A percentile compares a stretch with the other conserved stretches of the same genome.
phyloP scores from a whole-genome alignment of 768 basidiomycete species.

The Pleurotus eryngii region DNA sequence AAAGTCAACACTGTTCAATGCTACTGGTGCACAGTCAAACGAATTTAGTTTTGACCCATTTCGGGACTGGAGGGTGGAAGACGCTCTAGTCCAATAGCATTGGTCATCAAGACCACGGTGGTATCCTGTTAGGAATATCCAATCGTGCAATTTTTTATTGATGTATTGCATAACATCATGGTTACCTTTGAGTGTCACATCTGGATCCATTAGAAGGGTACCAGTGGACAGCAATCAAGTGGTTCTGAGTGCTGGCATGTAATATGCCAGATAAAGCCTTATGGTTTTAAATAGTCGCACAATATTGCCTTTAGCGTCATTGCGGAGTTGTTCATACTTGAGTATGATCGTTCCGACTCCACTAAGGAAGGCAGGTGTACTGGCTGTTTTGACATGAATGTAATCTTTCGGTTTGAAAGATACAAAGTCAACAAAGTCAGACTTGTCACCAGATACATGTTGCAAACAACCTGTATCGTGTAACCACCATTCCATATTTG shows the following conservation, averaged over 20 bases:
- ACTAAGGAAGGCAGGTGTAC: neutral
- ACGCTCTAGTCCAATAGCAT: neutral
- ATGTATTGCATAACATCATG: neutral
- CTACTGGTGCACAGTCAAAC: no score
- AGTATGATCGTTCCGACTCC: neutral
- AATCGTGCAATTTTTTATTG: neutral
- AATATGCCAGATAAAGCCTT: neutral
- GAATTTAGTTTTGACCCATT: neutral
- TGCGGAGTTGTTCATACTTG: neutral
- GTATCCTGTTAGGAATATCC: neutral
- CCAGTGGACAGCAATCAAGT: neutral
- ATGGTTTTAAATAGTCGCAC: neutral
- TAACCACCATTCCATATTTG: neutral
- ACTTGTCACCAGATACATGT: slow-evolving; percentile 14
- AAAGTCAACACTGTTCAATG: neutral
- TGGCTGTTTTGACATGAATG: neutral
- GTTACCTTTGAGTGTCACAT: neutral
- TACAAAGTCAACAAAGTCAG: neutral
- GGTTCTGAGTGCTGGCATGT: neutral
- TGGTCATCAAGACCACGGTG: neutral
- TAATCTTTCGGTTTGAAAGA: neutral
- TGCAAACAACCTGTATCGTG: neutral
- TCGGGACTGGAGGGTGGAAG: neutral
- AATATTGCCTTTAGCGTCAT: neutral
- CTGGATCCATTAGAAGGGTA: neutral